phyloP scores from a whole-genome alignment of 169 alveolate species.

The Eimeria necatrix region DNA sequence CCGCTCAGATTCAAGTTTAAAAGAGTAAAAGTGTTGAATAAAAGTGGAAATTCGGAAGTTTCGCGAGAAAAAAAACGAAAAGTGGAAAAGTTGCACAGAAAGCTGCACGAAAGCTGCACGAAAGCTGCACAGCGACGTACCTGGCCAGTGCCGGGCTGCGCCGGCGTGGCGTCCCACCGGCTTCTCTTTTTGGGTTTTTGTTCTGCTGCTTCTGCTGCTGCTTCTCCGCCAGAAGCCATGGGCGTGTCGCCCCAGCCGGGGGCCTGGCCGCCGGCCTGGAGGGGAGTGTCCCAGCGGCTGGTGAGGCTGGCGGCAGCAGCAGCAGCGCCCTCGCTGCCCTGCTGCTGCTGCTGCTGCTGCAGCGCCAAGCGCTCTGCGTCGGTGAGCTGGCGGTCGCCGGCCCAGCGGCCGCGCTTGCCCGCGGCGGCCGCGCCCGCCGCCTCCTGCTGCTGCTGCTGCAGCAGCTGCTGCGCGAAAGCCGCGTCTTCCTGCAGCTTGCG shows the following conservation, averaged over 20 bases:
- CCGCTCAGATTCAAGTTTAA: too few species aligned
- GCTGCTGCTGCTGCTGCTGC: constrained; percentile 75
- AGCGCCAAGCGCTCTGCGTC: constrained; percentile 59
- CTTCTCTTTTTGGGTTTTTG: constrained; percentile 83
- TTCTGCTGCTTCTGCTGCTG: constrained; percentile 56
- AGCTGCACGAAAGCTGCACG: background rate
- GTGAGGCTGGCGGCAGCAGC: constrained; percentile 82
- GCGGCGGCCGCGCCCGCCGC: constrained; percentile 71
- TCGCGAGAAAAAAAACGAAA: background rate
- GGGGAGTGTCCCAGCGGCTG: constrained; percentile 85
- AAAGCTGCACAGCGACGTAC: constrained; percentile 26
- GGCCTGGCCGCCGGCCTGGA: constrained; percentile 78
- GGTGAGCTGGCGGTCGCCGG: constrained; percentile 69
- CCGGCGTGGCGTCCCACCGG: constrained; percentile 90
- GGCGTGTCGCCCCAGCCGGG: constrained; percentile 84
- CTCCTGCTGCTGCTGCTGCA: constrained; percentile 77
- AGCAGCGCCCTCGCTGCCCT: constrained; percentile 68
- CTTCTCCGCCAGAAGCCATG: constrained; percentile 68
- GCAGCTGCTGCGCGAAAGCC: constrained; percentile 75
- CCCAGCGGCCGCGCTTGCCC: constrained; percentile 83
- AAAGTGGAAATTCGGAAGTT: too few species aligned
- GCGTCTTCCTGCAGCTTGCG: constrained; percentile 81
- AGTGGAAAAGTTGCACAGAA: background rate
- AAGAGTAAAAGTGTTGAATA: too few species aligned
- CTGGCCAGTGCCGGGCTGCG: constrained; percentile 81